phyloP scores from a whole-genome alignment of 2,329 filamentous ascomycete genomes.

The Dothistroma septosporum region DNA sequence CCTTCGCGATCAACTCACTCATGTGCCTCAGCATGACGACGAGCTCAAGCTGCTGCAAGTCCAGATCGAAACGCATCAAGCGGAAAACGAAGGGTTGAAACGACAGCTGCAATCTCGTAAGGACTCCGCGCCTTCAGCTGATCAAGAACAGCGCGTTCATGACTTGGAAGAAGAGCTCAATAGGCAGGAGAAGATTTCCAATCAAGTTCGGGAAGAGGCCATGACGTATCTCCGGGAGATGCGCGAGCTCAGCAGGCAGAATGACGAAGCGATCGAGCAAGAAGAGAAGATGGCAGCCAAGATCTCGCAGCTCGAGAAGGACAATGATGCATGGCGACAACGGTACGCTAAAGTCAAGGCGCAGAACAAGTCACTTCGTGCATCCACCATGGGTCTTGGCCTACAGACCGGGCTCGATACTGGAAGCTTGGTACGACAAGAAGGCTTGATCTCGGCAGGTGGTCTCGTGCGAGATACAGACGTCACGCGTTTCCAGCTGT shows the following conservation, averaged over 20 bases:
- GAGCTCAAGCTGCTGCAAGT: constrained; percentile 29
- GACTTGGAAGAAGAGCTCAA: constrained; percentile 60
- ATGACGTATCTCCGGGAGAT: constrained; percentile 83
- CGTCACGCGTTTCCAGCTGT: constrained; percentile 90
- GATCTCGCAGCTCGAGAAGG: constrained; percentile 70
- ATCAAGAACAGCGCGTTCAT: constrained; percentile 58
- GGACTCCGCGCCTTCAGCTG: constrained; percentile 41
- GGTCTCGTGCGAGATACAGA: constrained; percentile 87
- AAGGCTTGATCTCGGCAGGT: constrained; percentile 54
- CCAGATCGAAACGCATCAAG: constrained; percentile 5
- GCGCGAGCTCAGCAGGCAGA: constrained; percentile 77
- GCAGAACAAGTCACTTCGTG: constrained; percentile 74
- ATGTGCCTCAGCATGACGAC: constrained; percentile 39
- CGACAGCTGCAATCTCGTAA: constrained; percentile 14
- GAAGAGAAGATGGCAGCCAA: constrained; percentile 74
- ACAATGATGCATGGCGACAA: constrained; percentile 84
- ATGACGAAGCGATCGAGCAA: constrained; percentile 70
- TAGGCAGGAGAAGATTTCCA: constrained; percentile 76
- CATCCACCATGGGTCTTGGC: constrained; percentile 73
- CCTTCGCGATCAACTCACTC: constrained; percentile 38
- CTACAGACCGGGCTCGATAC: constrained; percentile 54
- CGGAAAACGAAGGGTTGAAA: constrained; percentile 19
- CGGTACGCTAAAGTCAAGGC: constrained; percentile 86
- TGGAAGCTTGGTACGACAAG: constrained; percentile 61
- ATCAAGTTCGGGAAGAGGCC: constrained; percentile 81